phyloP scores from a whole-genome alignment of 129 eudicot species.

The Helianthus annuus region HanXRQr2.0-SUNRISE NC_035445.2:93806597-93807096 shows the following conservation, averaged over 20 bases:
- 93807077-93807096: too few relatives aligned
- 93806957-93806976: conserved; percentile 13
- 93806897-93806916: conserved; percentile 21
- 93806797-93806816: conserved; percentile 30
- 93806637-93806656: too few relatives aligned
- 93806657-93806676: too few relatives aligned
- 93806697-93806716: too few relatives aligned
- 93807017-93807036: neutral
- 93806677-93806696: too few relatives aligned
- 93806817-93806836: conserved; percentile 6
- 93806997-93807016: neutral
- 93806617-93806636: too few relatives aligned
- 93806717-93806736: too few relatives aligned
- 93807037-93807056: neutral
- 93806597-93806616: too few relatives aligned
- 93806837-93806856: neutral
- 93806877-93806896: conserved; percentile 23
- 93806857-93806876: conserved; percentile 1
- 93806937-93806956: conserved; percentile 1
- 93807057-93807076: too few relatives aligned
- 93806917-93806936: too few relatives aligned
- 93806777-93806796: conserved; percentile 15
- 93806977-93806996: conserved; percentile 31
- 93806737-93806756: conserved; percentile 6
- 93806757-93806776: conserved; percentile 3